These are phyloP conservation scores for Clitoria ternatea DNA, from an alignment of 306 rosid species.

Conservation along the genomic window DNA sequence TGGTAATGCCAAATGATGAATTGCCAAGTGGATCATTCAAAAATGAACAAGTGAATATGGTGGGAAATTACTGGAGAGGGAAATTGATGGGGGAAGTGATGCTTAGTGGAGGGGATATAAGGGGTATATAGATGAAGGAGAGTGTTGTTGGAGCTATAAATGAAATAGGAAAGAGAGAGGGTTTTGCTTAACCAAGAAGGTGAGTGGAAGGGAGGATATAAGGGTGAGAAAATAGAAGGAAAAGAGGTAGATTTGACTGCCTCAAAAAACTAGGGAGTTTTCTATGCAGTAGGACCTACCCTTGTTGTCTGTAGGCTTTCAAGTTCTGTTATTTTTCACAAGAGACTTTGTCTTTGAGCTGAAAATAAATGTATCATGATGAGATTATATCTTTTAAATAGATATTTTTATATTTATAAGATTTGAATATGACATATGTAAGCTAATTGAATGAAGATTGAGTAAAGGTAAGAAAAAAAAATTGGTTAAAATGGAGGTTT, in stretches of 20 bases:
- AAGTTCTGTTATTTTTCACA: no score
- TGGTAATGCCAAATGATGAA: conserved; percentile 5
- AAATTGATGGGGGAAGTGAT: neutral
- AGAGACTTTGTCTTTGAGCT: no score
- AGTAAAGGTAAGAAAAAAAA: no score
- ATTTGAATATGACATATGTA: no score
- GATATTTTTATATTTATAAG: no score
- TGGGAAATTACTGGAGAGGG: neutral
- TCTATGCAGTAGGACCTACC: conserved; percentile 18
- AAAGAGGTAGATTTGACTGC: conserved; percentile 34
- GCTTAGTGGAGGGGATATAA: conserved; percentile 6
- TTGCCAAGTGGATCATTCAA: conserved; percentile 7
- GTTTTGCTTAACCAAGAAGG: conserved; percentile 37
- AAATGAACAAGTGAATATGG: neutral
- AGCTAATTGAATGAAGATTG: no score
- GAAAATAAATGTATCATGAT: no score
- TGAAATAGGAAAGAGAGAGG: neutral
- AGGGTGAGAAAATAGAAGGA: conserved; percentile 41
- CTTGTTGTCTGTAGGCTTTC: no score
- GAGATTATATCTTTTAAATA: no score
- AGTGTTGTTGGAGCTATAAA: neutral
- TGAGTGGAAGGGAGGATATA: conserved; percentile 43
- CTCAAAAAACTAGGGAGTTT: neutral
- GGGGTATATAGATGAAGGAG: neutral
- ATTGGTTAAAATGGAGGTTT: no score